Conservation (phyloP, 2,329 filamentous ascomycete species). For the Fonsecaea nubica region DNA sequence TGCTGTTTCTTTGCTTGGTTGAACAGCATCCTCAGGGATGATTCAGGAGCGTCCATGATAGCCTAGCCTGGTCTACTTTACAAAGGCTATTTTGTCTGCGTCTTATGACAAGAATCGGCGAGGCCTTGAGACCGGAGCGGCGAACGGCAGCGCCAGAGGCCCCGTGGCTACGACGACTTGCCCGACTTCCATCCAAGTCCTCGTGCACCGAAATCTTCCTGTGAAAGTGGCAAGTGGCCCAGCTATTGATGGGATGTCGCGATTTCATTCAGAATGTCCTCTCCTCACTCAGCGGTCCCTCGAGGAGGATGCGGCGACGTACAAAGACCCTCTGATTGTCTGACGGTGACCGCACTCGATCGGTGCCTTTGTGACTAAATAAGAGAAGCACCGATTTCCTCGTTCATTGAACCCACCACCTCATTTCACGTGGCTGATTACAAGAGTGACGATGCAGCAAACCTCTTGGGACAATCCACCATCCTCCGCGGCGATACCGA, state of each 20-base stretch:
- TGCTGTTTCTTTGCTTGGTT: no score
- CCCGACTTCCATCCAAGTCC: constrained; percentile 78
- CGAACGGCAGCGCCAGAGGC: constrained; percentile 41
- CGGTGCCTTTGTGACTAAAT: constrained; percentile 48
- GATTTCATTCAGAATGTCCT: constrained; percentile 51
- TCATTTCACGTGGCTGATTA: constrained; percentile 36
- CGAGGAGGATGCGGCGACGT: constrained; percentile 49
- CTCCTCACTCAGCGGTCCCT: constrained; percentile 49
- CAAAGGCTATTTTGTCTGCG: constrained; percentile 88
- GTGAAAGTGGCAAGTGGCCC: no score
- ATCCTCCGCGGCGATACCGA: not conserved
- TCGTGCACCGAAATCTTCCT: no score
- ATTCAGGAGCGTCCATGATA: no score
- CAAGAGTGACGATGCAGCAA: constrained; percentile 26
- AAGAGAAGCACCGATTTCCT: constrained; percentile 47
- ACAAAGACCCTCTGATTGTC: constrained; percentile 42
- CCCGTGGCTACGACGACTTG: constrained; percentile 49
- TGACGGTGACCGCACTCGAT: constrained; percentile 49
- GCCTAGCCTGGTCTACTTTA: constrained; percentile 56
- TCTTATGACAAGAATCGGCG: constrained; percentile 70
- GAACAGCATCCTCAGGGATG: no score
- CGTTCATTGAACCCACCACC: constrained; percentile 21
- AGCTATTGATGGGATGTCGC: no score
- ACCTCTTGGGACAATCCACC: constrained; percentile 13
- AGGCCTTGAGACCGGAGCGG: constrained; percentile 36